Base-by-base conservation (phyloP, 768 basidiomycete genomes). In the Termitomyces sp. region DNA sequence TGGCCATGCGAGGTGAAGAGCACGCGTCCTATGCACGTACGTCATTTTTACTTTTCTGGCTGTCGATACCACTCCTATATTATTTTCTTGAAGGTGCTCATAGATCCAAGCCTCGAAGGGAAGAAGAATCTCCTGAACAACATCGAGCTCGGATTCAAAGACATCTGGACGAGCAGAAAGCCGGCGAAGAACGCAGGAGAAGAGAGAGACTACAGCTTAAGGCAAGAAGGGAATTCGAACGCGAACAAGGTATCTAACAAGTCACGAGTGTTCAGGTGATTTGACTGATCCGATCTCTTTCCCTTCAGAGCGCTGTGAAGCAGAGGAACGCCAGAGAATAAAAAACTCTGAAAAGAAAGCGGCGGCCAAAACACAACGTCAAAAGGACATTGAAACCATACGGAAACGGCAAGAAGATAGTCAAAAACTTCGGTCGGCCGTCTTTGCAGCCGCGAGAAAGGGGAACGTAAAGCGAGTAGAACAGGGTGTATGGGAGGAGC, bases 401-500 rank as follows among this genome's bases (percentile, higher is more conserved):
- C 80, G 76, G 52, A 67, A 71, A 20, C 79, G 80, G 45, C 77
- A 79, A 63, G 73, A 83, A 67, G 79, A 78, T 60, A 73, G 76
- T 35, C 91, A 92, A 67, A 71, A 67, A 33, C 75, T 76, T 49
- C 84, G 91, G 57, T 88, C 88, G 16, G 77, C 76, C 36, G 79
- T 85, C 33, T 92, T 93, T 71, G 75, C 80, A 16, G 88, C 89
- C 28, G 88, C 89, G 51, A 84, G 89, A 18, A 69, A 73, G 16
- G 81, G 83, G 12, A 76, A 89, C 39, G 67, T 72, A 18, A 79
- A 73, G 8, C 73, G 72, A 53, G 90, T 91, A 56, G 86, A 83
- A 74, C 81, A 83, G 64, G 85, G 84, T 33, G 73, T 91, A 22
- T 90, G 84, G 82, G 89, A 90, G 74, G 81, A 88, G 49, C 73